These are phyloP conservation scores for Aleurites moluccanus DNA, from an alignment of 441 rosid species.

Conservation along the genomic window DNA sequence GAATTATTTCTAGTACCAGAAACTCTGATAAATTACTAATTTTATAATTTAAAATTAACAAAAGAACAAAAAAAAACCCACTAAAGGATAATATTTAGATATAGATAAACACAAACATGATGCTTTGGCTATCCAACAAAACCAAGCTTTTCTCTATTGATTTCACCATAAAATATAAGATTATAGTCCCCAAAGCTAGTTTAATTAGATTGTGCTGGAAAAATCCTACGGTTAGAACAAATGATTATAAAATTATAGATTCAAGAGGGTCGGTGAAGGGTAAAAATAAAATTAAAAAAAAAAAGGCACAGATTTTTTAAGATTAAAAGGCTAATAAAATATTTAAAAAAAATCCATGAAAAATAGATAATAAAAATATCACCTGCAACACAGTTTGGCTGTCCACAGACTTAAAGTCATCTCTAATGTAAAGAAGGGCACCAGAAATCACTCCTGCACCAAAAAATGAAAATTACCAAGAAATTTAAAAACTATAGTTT, in stretches of 20 bases:
- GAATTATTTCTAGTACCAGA: background rate
- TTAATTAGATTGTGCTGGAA: no score
- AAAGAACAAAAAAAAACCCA: no score
- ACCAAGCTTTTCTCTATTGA: constrained; percentile 1
- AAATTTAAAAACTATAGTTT: background rate
- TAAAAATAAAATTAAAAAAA: no score
- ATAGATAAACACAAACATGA: background rate
- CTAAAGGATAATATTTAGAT: background rate
- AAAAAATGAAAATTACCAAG: background rate
- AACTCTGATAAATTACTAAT: background rate
- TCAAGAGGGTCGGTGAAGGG: no score
- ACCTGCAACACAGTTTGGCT: constrained; percentile 56
- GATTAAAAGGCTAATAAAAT: no score
- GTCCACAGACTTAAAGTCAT: constrained; percentile 59
- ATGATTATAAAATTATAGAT: no score
- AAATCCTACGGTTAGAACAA: no score
- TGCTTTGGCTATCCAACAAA: no score
- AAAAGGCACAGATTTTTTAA: no score
- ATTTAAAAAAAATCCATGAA: no score
- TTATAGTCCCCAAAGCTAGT: no score
- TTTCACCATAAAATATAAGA: no score
- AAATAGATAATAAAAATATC: background rate
- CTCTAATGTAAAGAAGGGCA: constrained; percentile 79
- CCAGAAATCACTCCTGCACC: constrained; percentile 80
- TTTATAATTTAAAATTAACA: background rate